These are phyloP conservation scores for Chlorella vulgaris DNA, from an alignment of 139 green algal species.

Conservation along the genomic window DNA sequence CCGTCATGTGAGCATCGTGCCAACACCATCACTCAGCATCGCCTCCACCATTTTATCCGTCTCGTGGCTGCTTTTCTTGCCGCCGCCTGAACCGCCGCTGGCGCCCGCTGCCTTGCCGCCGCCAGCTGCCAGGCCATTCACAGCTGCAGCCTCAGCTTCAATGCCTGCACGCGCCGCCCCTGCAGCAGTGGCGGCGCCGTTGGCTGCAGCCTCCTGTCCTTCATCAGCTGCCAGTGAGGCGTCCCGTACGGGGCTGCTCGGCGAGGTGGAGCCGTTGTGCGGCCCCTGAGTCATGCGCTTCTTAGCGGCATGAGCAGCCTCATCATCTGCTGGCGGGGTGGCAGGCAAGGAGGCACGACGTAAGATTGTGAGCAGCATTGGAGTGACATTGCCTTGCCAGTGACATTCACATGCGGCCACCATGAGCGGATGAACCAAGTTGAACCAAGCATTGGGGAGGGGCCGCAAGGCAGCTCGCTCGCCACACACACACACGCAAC, in stretches of 20 bases:
- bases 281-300: slow-evolving; percentile 5
- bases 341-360: neutral
- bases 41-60: slow-evolving; percentile 25
- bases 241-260: neutral
- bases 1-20: slow-evolving; percentile 20
- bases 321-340: too few relatives aligned
- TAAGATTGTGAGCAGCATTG: too few relatives aligned
- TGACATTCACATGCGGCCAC: too few relatives aligned
- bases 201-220: neutral
- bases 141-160: neutral
- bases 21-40: slow-evolving; percentile 19
- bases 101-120: slow-evolving; percentile 6
- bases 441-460: neutral
- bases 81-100: neutral
- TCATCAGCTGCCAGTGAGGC: neutral
- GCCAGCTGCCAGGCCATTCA: neutral
- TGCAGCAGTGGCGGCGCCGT: neutral
- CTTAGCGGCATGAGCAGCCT: slow-evolving; percentile 11
- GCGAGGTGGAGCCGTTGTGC: slow-evolving; percentile 8
- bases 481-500: neutral
- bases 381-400: too few relatives aligned
- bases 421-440: too few relatives aligned
- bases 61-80: slow-evolving; percentile 17
- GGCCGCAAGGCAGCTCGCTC: neutral
- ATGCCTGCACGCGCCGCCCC: neutral